Base-by-base conservation (phyloP, 495 filamentous ascomycete genomes). In the Hypoxylon fuscum region DNA sequence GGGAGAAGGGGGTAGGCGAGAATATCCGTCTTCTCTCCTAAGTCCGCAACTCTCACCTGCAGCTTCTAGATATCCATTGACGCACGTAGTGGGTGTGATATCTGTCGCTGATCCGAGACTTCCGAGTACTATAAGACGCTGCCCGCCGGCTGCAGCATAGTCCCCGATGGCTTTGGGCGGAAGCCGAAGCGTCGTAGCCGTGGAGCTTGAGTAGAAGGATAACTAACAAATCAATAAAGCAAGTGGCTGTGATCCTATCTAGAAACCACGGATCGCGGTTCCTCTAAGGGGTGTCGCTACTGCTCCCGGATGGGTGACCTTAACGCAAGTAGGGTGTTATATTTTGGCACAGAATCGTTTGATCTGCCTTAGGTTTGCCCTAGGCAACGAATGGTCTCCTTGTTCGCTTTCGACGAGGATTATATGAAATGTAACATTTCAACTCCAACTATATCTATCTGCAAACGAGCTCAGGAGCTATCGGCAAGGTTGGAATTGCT, bases 101-200 rank as follows among this genome's bases (percentile, higher is more conserved):
- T 17, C 18, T 43, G 17, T 9, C 14, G 18, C 23, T 66, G 38
- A 47, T 49, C 62, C 62, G 62, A 66, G 51, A 42, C 41, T 52
- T 61, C 62, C 62, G 62, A 53, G 40, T 41, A 37, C 45, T 53
- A 23, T 43, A 48, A 34, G 35, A 34, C 40, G 41, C 34, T 38
- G 47, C 51, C 62, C 44, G 47, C 51, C 62, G 56, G 57, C 55
- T 53, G 56, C 56, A 43, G 55, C 31, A 14, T 41, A 47, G 45
- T 65, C 62, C 50, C 50, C 55, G 44, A 45, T 55, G 55, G 40
- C 51, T 54, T 42, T 32, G 22, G 43, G 27, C 38, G 50, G 55
- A 55, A 56, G 61, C 49, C 38, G 50, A 55, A 40, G 62, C 55
- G 62, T 49, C 38, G 53, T 32, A 51, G 50, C 62, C 52, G 56